These are phyloP conservation scores for Protostelium mycophagum DNA, from an alignment of 78 protist species.

Conservation along the genomic window DNA sequence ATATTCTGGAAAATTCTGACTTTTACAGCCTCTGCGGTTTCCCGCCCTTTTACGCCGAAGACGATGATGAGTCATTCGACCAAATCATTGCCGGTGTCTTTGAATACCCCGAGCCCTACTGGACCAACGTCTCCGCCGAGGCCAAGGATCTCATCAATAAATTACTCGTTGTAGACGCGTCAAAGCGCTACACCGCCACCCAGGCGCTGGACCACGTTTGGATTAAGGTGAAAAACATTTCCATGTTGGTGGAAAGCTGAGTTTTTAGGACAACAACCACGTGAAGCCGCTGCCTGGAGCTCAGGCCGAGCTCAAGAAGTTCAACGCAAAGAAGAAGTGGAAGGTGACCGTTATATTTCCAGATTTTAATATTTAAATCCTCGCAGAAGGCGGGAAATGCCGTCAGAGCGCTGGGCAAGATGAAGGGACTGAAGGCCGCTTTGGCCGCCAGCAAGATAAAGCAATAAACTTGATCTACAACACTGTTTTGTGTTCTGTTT, in stretches of 20 bases:
- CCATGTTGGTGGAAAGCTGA: background rate
- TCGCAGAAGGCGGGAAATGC: background rate
- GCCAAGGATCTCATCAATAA: conserved; percentile 63
- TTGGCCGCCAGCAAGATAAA: background rate
- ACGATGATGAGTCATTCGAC: conserved; percentile 56
- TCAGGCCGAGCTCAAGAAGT: background rate
- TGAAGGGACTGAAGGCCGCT: background rate
- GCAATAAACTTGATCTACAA: too few relatives aligned
- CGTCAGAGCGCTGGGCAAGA: background rate
- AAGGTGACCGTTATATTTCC: background rate
- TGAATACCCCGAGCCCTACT: conserved; percentile 48
- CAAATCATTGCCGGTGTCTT: conserved; percentile 55
- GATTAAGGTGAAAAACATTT: conserved; percentile 7
- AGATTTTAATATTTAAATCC: too few relatives aligned
- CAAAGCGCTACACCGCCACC: conserved; percentile 27
- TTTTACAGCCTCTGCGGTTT: conserved; percentile 44
- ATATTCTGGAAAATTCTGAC: background rate
- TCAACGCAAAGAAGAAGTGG: background rate
- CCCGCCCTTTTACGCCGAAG: conserved; percentile 69
- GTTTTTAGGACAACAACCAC: background rate
- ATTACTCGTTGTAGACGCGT: conserved; percentile 43
- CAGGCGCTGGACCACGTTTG: conserved; percentile 53
- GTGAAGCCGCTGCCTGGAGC: background rate
- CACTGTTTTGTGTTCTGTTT: too few relatives aligned
- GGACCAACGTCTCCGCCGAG: conserved; percentile 29